Base-by-base conservation (phyloP, 805 yeast genomes). In the Kluyveromyces aestuarii region DNA sequence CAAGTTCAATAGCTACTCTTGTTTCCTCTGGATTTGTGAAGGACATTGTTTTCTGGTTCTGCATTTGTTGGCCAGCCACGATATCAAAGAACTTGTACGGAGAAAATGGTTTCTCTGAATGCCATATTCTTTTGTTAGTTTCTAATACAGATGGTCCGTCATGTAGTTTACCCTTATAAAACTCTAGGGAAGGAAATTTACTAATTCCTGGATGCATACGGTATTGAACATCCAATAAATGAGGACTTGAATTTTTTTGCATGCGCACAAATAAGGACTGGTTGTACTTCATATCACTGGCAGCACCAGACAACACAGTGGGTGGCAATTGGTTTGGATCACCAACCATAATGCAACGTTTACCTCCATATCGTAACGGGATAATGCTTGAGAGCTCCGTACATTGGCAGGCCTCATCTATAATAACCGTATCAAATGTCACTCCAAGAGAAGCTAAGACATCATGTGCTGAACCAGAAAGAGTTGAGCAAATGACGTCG, bases 281-380 rank as follows among this genome's bases (percentile, higher is more conserved):
- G 54, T 91, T 96, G 61, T 93, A 93, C 40, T 80, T 79, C 56
- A 73, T 77, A 5, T 78, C 72, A 1, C 95, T 83, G 1, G 99
- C 98, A 13, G 80, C 83, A 56, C 85, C 89, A 0, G 97, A 91
- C 17, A 93, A 68, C 10, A 91, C 98, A 0, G 99, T 91, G 0
- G 99, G 99, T 0, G 99, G 99, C 53, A 93, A 74, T 69, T 93
- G 99, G 63, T 93, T 90, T 2, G 98, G 98, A 70, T 93, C 99
- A 64, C 99, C 99, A 42, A 93, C 99, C 95, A 93, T 85, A 44
- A 93, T 84, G 69, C 98, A 91, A 48, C 81, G 80, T 51, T 76
- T 81, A 58, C 95, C 86, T 1, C 98, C 98, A 63, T 90, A 93
- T 59, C 95, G 73, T 54, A 93, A 71, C 0, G 99, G 99, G 57